Evolutionary conservation across 306 rosid species (phyloP).

Genomic region (Arachis hypogaea): DNA sequence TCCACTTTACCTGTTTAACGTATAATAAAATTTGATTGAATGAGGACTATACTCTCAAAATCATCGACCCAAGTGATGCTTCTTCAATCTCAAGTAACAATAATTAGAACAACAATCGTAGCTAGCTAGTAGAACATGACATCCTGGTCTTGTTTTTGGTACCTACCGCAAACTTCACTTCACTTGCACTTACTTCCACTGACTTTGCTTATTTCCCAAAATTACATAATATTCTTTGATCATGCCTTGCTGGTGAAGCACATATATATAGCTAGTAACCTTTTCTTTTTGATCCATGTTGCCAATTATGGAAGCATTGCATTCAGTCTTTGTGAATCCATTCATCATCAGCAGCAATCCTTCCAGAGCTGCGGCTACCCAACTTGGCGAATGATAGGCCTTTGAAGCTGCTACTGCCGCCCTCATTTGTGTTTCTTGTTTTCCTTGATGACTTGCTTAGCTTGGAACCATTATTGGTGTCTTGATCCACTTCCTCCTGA

Average conservation of each 20-base stretch:
- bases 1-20: conserved; percentile 29
- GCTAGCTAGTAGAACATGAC: conserved; percentile 43
- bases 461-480: conserved; percentile 52
- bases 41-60: conserved; percentile 44
- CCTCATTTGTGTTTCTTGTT: conserved; percentile 63
- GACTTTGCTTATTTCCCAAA: conserved; percentile 60
- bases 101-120: conserved; percentile 10
- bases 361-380: conserved; percentile 69
- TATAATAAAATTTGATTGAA: conserved; percentile 19
- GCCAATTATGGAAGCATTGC: conserved; percentile 32
- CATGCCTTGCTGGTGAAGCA: conserved; percentile 42
- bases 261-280: conserved; percentile 7
- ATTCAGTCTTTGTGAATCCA: conserved; percentile 67
- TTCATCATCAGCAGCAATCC: conserved; percentile 71
- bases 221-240: conserved; percentile 47
- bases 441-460: conserved; percentile 61
- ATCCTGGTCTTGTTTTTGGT: conserved; percentile 40
- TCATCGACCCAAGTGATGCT: conserved; percentile 44
- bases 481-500: conserved; percentile 55
- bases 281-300: not conserved
- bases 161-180: conserved; percentile 41
- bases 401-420: conserved; percentile 87
- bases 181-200: conserved; percentile 44
- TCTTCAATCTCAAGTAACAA: conserved; percentile 59
- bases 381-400: conserved; percentile 70